Evolutionary conservation across 768 basidiomycete genomes (phyloP).

Genomic region (Suillus bovinus): DNA sequence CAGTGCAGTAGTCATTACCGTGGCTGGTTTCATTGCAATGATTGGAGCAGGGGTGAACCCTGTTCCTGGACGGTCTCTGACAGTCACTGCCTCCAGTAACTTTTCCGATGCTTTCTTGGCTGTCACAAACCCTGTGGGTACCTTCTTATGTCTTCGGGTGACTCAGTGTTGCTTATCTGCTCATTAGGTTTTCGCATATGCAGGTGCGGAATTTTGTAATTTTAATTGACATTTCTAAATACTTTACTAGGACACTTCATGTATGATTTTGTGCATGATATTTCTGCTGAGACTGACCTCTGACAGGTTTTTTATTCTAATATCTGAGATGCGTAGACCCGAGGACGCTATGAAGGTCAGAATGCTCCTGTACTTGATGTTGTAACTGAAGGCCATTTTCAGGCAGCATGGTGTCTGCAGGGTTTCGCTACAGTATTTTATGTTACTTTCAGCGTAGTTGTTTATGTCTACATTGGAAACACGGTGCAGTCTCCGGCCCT

Average conservation of each 20-base stretch:
- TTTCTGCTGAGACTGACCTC: slow-evolving; percentile 7
- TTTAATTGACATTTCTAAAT: background rate
- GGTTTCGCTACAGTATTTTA: slow-evolving; percentile 54
- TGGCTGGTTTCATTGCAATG: slow-evolving; percentile 53
- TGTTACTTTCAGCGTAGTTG: slow-evolving; percentile 43
- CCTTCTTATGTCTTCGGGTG: background rate
- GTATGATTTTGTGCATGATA: slow-evolving; percentile 27
- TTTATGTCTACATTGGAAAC: slow-evolving; percentile 50
- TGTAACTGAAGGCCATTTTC: background rate
- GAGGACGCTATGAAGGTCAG: slow-evolving; percentile 56
- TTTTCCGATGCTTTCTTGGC: slow-evolving; percentile 54
- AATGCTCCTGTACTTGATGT: background rate
- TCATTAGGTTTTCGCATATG: slow-evolving; percentile 48
- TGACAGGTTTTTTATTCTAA: slow-evolving; percentile 57
- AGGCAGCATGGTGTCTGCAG: slow-evolving; percentile 58
- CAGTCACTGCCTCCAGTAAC: slow-evolving; percentile 37
- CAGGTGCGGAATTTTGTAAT: slow-evolving; percentile 33
- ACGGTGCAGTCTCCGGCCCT: slow-evolving; percentile 47
- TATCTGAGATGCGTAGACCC: slow-evolving; percentile 54
- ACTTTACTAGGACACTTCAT: slow-evolving; percentile 48
- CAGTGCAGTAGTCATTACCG: slow-evolving; percentile 41
- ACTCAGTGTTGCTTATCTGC: background rate
- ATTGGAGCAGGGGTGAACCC: slow-evolving; percentile 50
- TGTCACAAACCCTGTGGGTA: slow-evolving; percentile 51
- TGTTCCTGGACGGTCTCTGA: slow-evolving; percentile 39